Evolutionary conservation across 2,329 filamentous ascomycete species (phyloP), one percentile per base, ranked within the genome.

Genomic region (Monosporascus sp.): DNA sequence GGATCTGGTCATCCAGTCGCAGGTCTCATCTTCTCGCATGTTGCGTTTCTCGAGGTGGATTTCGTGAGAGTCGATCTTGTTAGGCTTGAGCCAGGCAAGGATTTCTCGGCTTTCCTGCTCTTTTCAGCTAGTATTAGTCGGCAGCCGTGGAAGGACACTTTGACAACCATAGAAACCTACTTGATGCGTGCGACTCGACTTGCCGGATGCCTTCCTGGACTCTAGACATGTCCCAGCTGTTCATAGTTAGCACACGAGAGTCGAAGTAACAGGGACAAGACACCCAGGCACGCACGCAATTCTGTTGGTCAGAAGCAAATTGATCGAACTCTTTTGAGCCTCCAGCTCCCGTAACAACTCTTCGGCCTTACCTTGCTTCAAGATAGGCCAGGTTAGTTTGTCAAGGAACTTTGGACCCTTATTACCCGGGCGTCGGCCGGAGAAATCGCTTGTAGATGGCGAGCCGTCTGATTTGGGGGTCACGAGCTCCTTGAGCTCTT

Each of bases 1-100:
- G 5, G 52, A 50, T 7, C 44, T 41, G 24, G 35, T 44, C 39
- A 58, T 47, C 56, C 56, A 58, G 14, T 48, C 22, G 31, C 56
- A 58, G 7, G 56, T 58, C 9, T 54, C 39, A 1, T 53, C 24
- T 35, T 58, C 53, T 37, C 50, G 53, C 14, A 50, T 49, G 2
- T 7, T 25, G 39, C 27, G 48, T 38, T 50, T 50, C 3, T 53
- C 31, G 3, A 22, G 48, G 44, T 57, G 55, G 4, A 57, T 48
- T 6, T n/a, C 27, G 39, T 39, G 11, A 1, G 51, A 51, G 1
- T 15, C 47, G 6, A 11, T 18, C 18, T 49, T 39, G 11, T 14
- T 20, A 15, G 51, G 51, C 3, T 46, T 18, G 5, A 50, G 49
- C 37, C 41, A 38, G 1, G 45, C 20, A 8, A 57, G 6, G n/a